Evolutionary conservation across 2,329 filamentous ascomycete species (phyloP).

Genomic region (Pseudogymnoascus sp.): DNA sequence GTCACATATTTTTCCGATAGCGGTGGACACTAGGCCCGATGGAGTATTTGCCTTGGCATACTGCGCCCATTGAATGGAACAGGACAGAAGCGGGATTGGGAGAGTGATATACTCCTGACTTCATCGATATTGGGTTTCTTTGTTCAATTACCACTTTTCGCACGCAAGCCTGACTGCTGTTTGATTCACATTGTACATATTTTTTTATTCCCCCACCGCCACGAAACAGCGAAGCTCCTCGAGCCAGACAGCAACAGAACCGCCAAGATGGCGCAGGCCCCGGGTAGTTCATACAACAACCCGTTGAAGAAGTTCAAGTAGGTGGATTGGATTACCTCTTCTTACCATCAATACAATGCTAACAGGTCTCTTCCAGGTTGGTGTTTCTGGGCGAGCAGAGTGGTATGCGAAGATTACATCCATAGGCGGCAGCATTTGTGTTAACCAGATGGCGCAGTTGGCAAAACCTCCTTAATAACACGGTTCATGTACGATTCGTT

Average conservation of each 20-base stretch:
- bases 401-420: constrained; percentile 50
- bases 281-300: constrained; percentile 89
- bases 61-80: constrained; percentile 5
- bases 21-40: background rate
- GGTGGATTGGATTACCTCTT: constrained; percentile 16
- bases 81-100: constrained; percentile 6
- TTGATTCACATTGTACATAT: constrained; percentile 6
- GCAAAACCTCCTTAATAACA: constrained; percentile 97
- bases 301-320: constrained; percentile 99
- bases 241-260: constrained; percentile 7
- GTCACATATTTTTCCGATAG: background rate
- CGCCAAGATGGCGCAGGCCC: constrained; percentile 69
- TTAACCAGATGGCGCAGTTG: constrained; percentile 51
- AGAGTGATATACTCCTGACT: constrained; percentile 5
- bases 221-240: constrained; percentile 3
- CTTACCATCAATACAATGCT: background rate
- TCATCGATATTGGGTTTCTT: constrained; percentile 8
- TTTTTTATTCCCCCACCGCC: constrained; percentile 1
- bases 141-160: background rate
- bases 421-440: constrained; percentile 16
- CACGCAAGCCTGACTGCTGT: constrained; percentile 1
- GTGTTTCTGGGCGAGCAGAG: constrained; percentile 98
- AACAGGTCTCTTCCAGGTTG: constrained; percentile 47
- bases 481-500: constrained; percentile 99
- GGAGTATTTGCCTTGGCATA: constrained; percentile 4